Percentiles rank a stretch among this genome's conserved stretches.
phyloP scores from a whole-genome alignment of 2,329 filamentous ascomycete species.

The Pseudocercospora vitis region DNA sequence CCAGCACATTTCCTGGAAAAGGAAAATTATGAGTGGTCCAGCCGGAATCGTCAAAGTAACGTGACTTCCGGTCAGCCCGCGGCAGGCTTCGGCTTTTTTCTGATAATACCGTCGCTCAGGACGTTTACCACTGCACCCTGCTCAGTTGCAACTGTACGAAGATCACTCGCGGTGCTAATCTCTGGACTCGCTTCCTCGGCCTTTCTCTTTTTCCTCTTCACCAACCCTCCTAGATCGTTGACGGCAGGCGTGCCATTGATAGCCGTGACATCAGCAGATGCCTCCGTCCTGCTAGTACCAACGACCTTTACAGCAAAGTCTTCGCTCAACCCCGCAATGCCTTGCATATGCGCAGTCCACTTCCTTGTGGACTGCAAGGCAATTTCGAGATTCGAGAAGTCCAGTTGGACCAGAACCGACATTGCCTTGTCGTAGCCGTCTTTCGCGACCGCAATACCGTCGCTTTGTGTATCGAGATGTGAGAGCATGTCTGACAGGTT shows the following conservation, averaged over 20 bases:
- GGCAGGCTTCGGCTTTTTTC: constrained; percentile 57
- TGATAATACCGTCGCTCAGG: constrained; percentile 51
- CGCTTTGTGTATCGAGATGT: constrained; percentile 16
- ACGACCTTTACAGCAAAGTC: constrained; percentile 27
- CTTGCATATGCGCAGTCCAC: constrained; percentile 67
- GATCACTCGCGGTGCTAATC: neutral
- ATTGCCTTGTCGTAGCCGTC: constrained; percentile 50
- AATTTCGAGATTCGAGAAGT: constrained; percentile 67
- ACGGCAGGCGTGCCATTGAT: constrained; percentile 17
- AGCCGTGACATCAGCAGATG: neutral
- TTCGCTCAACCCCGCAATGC: constrained; percentile 23
- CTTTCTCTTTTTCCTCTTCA: constrained; percentile 53
- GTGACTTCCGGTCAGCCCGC: neutral
- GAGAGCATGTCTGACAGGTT: constrained; percentile 24
- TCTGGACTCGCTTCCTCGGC: constrained; percentile 21
- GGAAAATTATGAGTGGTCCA: too few relatives aligned
- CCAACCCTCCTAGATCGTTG: constrained; percentile 41
- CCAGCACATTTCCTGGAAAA: too few relatives aligned
- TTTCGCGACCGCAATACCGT: constrained; percentile 29
- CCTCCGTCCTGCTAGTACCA: constrained; percentile 23
- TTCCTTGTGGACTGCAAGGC: constrained; percentile 64
- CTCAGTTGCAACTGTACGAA: neutral
- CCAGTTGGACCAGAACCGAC: constrained; percentile 66
- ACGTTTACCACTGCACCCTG: constrained; percentile 49
- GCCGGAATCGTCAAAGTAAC: neutral